Evolutionary conservation across 202 grass and related monocot species (phyloP).

Genomic region (Hordeum pubiflorum): DNA sequence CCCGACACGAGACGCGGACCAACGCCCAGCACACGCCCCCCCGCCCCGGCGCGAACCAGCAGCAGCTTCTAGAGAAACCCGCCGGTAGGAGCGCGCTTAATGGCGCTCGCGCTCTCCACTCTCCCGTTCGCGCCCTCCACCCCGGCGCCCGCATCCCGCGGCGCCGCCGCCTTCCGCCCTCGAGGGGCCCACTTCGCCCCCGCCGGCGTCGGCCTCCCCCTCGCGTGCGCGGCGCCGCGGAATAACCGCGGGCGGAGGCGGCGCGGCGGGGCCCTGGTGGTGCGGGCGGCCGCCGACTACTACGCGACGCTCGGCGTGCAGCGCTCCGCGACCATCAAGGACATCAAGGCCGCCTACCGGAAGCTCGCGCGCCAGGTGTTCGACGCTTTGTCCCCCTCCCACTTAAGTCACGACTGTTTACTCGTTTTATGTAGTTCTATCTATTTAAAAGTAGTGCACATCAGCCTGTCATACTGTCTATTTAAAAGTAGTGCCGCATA

Average conservation of each 20-base stretch:
- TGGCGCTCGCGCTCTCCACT: conserved; percentile 62
- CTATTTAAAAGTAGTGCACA: not conserved
- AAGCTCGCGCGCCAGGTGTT: conserved; percentile 91
- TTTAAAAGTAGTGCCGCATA: not conserved
- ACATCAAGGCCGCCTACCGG: conserved; percentile 93
- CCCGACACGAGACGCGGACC: conserved; percentile 11
- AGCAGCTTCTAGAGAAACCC: not conserved
- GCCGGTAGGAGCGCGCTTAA: conserved; percentile 11
- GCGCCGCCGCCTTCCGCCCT: conserved; percentile 17
- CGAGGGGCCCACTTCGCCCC: conserved; percentile 28
- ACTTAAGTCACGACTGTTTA: not conserved
- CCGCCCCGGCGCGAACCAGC: not conserved
- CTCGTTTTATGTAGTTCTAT: not conserved
- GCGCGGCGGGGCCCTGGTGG: conserved; percentile 27
- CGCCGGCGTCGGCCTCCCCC: conserved; percentile 26
- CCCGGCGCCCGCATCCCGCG: conserved; percentile 18
- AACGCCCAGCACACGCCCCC: not conserved
- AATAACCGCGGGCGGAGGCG: conserved; percentile 25
- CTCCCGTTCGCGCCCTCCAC: conserved; percentile 48
- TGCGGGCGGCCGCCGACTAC: conserved; percentile 71
- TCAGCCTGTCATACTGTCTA: not conserved
- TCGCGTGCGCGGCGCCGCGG: conserved; percentile 34
- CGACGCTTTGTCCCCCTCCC: conserved; percentile 24
- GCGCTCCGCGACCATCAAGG: conserved; percentile 71
- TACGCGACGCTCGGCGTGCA: conserved; percentile 75